Evolutionary conservation across 164 flowering plant species (phyloP).

Genomic region (Liquidambar formosana): DNA sequence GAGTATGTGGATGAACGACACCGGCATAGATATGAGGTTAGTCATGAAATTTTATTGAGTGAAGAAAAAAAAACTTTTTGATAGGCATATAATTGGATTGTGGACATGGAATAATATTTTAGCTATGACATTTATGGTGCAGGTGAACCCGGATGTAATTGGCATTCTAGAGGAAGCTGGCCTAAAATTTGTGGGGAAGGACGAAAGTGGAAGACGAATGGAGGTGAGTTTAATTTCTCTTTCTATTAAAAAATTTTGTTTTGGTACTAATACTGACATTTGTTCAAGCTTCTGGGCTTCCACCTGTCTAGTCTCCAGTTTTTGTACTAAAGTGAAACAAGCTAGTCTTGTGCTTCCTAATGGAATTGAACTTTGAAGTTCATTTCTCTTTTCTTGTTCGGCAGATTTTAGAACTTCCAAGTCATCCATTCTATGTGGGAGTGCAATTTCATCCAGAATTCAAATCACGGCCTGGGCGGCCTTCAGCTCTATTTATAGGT

Average conservation of each 20-base stretch:
- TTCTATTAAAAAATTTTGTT: not conserved
- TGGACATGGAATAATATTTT: slow-evolving; percentile 2
- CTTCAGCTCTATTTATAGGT: slow-evolving; percentile 90
- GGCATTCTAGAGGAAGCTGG: slow-evolving; percentile 72
- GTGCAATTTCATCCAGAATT: slow-evolving; percentile 98
- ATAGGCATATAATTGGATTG: not conserved
- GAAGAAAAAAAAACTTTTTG: not conserved
- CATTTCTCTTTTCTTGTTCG: slow-evolving; percentile 5
- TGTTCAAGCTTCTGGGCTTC: not conserved
- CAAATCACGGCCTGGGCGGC: slow-evolving; percentile 90
- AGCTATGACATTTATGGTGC: slow-evolving; percentile 10
- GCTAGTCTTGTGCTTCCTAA: too few species aligned
- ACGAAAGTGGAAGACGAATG: slow-evolving; percentile 89
- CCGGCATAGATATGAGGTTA: slow-evolving; percentile 95
- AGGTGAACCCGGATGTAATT: slow-evolving; percentile 89
- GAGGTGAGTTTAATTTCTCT: slow-evolving; percentile 58
- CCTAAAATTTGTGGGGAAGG: slow-evolving; percentile 85
- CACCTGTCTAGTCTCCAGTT: not conserved
- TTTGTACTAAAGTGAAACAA: not conserved
- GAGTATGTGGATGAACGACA: slow-evolving; percentile 88
- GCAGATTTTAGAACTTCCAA: slow-evolving; percentile 83
- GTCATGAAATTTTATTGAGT: slow-evolving; percentile 6
- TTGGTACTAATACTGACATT: not conserved
- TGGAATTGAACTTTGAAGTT: not conserved
- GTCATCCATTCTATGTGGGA: slow-evolving; percentile 88